Conservation (phyloP, 495 filamentous ascomycete genomes). For the Penicillium atrosanguineum region DNA sequence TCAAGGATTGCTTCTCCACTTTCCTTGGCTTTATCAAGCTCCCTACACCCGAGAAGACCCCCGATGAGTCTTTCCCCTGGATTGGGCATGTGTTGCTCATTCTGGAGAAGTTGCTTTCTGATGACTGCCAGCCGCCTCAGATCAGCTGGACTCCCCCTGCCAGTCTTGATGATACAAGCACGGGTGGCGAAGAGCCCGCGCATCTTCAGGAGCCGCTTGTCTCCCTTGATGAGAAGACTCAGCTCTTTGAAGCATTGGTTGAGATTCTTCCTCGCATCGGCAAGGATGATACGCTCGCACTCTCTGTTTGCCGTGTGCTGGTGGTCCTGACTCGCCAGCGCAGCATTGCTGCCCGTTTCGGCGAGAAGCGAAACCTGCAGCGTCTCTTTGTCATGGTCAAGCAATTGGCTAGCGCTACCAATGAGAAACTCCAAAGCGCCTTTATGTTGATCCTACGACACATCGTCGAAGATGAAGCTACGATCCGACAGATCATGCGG, state of each 20-base stretch:
- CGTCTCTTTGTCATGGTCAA: constrained; percentile 92
- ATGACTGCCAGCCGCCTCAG: constrained; percentile 77
- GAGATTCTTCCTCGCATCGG: constrained; percentile 81
- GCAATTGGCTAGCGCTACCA: constrained; percentile 75
- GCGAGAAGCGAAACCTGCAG: constrained; percentile 85
- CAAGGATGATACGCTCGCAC: constrained; percentile 79
- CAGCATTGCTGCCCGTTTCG: constrained; percentile 68
- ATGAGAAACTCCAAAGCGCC: constrained; percentile 70
- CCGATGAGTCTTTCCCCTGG: constrained; percentile 83
- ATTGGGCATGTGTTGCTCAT: constrained; percentile 86
- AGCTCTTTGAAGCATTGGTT: constrained; percentile 71
- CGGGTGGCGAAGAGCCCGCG: constrained; percentile 51
- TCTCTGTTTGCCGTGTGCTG: constrained; percentile 80
- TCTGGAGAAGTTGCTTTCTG: constrained; percentile 82
- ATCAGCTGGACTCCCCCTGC: constrained; percentile 67
- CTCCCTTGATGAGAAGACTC: constrained; percentile 59
- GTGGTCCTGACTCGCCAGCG: constrained; percentile 84
- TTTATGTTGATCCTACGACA: constrained; percentile 90
- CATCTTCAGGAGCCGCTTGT: constrained; percentile 62
- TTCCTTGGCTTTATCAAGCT: constrained; percentile 81
- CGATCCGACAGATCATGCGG: constrained; percentile 86
- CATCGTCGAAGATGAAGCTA: constrained; percentile 90
- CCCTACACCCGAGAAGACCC: constrained; percentile 50
- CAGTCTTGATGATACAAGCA: constrained; percentile 47
- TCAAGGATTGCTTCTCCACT: constrained; percentile 73